Evolutionary conservation across 257 asterid genomes (phyloP), one percentile per base, ranked within the genome.

Genomic region (Solanum phureja): DNA sequence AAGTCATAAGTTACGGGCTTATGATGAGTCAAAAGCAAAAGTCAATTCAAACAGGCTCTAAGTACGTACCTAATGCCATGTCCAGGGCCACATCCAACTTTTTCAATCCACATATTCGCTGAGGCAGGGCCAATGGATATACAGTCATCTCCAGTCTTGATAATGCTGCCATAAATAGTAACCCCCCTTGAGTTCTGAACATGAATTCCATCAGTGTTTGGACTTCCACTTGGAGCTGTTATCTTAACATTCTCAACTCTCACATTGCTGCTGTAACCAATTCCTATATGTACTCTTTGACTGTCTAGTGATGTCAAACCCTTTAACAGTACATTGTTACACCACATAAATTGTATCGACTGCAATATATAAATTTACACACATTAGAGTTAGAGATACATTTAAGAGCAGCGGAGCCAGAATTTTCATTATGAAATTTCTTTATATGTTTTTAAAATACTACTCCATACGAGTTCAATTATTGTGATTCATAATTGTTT

Each of bases 51-150:
- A 58, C 5, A 19, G 0, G 2, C 66, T 58, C 64, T 18, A 18
- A 56, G 4, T 56, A 56, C 4, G 10, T 18, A 94, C 97, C 98
- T 95, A 79, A 95, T 94, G 35, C 98, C 98, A 29, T 95, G 98
- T 11, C 98, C 97, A 2, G 98, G 98, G 72, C 98, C 98, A 58
- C 98, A 95, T 5, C 91, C 96, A 40, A 95, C 87, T 13, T 86
- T 23, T 12, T 92, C 92, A 18, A 95, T 91, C 89, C 91, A 93
- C 87, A 95, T 2, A 88, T 94, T 94, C 93, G 91, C 89, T 12
- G 97, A 62, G 21, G 97, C 98, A 16, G 94, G 92, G 13, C 98
- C 98, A 33, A 62, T 37, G 3, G 87, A 84, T 27, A 84, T 84
- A n/a, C 87, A 84, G 9, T 84, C 87, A 62, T 84, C 87, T 24